Evolutionary conservation across 257 asterid species (phyloP).

Genomic region (Solanum medicagineum): DNA sequence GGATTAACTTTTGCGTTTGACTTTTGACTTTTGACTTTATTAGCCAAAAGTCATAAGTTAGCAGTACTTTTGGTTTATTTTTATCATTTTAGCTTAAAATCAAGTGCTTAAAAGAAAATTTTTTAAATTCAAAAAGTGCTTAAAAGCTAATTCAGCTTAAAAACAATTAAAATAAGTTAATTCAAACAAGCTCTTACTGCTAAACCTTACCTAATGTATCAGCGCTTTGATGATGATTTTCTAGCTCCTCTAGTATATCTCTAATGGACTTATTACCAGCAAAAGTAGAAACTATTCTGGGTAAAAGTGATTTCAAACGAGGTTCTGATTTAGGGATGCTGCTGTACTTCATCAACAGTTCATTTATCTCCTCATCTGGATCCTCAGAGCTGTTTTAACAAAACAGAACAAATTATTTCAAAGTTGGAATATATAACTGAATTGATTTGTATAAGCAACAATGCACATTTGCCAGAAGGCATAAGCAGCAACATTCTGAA

Average conservation of each 20-base stretch:
- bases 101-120: not conserved
- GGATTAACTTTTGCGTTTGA: not conserved
- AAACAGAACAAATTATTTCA: not conserved
- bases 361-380: constrained; percentile 52
- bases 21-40: no score
- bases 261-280: constrained; percentile 55
- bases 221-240: constrained; percentile 63
- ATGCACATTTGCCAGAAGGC: not conserved
- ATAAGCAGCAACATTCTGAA: not conserved
- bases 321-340: constrained; percentile 69
- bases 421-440: not conserved
- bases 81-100: not conserved
- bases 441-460: not conserved
- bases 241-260: constrained; percentile 64
- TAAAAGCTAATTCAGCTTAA: not conserved
- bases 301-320: constrained; percentile 67
- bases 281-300: constrained; percentile 76
- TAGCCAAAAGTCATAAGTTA: no score
- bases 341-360: constrained; percentile 49
- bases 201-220: constrained; percentile 58
- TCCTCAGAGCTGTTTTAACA: constrained; percentile 52
- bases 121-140: not conserved
- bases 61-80: not conserved
- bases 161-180: not conserved
- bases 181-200: not conserved